A percentile compares a stretch with the other conserved stretches of the same genome.
Evolutionary conservation across 2,329 filamentous ascomycete genomes (phyloP).

Genomic region (Xylariaceae sp.): DNA sequence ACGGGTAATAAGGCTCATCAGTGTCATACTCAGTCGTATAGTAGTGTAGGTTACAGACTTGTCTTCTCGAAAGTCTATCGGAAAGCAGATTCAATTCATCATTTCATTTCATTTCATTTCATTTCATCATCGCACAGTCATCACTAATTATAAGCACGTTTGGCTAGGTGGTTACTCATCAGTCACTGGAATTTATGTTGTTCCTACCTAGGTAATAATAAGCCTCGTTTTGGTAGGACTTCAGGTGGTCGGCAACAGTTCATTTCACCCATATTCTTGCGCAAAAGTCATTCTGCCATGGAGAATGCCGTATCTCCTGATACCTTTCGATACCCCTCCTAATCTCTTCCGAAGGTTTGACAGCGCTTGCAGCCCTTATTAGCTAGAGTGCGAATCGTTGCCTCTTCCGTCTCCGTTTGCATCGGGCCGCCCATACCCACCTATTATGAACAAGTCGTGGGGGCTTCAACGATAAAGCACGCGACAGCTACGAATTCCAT

Average conservation of each 20-base stretch:
- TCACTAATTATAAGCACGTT: no score
- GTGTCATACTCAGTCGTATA: no score
- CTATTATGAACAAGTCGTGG: conserved; percentile 18
- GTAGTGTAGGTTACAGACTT: no score
- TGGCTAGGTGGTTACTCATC: no score
- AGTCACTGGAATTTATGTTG: no score
- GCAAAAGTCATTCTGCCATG: neutral
- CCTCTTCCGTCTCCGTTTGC: conserved; percentile 21
- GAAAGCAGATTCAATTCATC: no score
- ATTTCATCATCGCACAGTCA: no score
- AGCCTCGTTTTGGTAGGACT: conserved; percentile 14
- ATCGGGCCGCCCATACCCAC: conserved; percentile 11
- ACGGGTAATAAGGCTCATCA: neutral
- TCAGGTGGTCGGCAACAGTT: neutral
- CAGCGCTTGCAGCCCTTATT: conserved; percentile 11
- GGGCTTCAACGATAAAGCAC: conserved; percentile 20
- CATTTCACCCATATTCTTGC: neutral
- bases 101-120: no score
- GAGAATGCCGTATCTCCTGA: neutral
- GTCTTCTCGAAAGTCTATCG: no score
- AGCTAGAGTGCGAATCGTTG: conserved; percentile 23
- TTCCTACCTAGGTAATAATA: no score
- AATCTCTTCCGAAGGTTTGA: neutral
- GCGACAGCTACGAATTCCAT: neutral
- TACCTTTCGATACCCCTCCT: neutral